Conservation (phyloP, 192 early-diverging fungal species). For the Rhizophlyctis rosea region DNA sequence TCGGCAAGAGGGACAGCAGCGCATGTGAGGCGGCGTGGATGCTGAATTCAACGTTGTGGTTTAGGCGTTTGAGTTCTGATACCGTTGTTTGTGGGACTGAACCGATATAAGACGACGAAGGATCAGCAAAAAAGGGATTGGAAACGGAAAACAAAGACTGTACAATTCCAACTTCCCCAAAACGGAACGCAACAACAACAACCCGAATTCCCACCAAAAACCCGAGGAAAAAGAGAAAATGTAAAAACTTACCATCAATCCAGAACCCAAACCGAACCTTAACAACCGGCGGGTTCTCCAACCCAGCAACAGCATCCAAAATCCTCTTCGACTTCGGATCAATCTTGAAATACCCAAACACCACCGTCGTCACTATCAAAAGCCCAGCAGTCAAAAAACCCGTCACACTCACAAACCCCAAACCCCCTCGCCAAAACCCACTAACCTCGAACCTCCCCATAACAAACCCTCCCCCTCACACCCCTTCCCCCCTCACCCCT, state of each 20-base stretch:
- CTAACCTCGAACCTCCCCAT: not conserved
- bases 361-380: constrained; percentile 44
- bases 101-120: not conserved
- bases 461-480: too few relatives aligned
- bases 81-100: constrained; percentile 22
- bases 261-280: constrained; percentile 40
- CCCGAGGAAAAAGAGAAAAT: not conserved
- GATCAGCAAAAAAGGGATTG: not conserved
- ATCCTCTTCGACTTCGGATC: constrained; percentile 40
- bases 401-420: not conserved
- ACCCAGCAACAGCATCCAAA: constrained; percentile 46
- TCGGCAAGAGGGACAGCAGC: constrained; percentile 38
- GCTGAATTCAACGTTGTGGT: constrained; percentile 40
- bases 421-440: too few relatives aligned
- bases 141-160: not conserved
- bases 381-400: not conserved
- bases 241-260: constrained; percentile 42
- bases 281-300: constrained; percentile 47
- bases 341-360: constrained; percentile 58
- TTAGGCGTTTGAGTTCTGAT: constrained; percentile 4
- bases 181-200: not conserved
- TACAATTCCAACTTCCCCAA: not conserved
- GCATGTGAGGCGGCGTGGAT: constrained; percentile 55
- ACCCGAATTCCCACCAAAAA: not conserved
- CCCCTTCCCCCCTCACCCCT: not conserved